These are phyloP conservation scores for Phialocephala subalpina DNA, from an alignment of 2,329 filamentous ascomycete species.

Conservation along the genomic window DNA sequence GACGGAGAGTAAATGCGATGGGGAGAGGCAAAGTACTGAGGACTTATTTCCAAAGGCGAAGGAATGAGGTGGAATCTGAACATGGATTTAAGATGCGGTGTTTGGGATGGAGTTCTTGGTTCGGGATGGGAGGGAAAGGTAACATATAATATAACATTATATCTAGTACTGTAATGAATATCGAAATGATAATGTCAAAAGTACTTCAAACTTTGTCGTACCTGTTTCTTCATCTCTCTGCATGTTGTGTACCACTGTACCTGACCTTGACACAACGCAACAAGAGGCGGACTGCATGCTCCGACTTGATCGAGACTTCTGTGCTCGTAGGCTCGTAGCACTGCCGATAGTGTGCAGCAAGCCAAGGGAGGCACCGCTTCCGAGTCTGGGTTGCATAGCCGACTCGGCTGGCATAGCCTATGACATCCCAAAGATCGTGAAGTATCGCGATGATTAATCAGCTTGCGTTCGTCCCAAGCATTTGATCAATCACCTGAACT, in stretches of 20 bases:
- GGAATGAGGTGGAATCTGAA: background rate
- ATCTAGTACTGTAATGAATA: background rate
- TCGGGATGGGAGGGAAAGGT: background rate
- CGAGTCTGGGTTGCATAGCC: background rate
- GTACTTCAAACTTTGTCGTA: too few species aligned
- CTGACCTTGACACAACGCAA: too few species aligned
- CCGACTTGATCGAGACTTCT: background rate
- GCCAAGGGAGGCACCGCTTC: background rate
- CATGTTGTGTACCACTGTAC: too few species aligned
- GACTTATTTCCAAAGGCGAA: conserved; percentile 17
- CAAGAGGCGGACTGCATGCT: background rate
- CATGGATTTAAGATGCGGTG: too few species aligned
- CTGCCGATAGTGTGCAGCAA: background rate
- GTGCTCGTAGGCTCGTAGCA: background rate
- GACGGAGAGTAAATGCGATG: too few species aligned
- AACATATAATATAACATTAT: background rate
- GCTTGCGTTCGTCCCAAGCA: background rate
- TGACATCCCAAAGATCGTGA: background rate
- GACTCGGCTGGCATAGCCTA: background rate
- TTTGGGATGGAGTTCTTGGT: background rate
- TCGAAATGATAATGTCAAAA: too few species aligned
- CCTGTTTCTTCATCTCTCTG: too few species aligned
- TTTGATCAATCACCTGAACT: background rate
- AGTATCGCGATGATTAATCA: background rate
- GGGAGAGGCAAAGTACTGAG: conserved; percentile 17